Base-by-base conservation (phyloP, 75 land plant genomes). In the Sequoia sempervirens region DNA sequence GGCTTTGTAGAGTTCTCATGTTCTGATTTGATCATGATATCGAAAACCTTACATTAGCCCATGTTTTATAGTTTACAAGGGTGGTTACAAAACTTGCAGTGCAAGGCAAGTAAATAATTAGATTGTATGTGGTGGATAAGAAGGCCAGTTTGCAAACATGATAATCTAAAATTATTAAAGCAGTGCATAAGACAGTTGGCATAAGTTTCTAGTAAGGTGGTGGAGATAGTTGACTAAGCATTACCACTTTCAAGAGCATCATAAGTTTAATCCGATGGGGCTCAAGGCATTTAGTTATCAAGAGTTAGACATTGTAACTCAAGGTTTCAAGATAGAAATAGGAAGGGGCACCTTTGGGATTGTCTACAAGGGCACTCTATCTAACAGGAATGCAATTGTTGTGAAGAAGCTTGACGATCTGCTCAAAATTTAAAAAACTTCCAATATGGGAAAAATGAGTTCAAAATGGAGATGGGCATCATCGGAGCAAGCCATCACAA, bases 301-400 rank as follows among this genome's bases (percentile, higher is more conserved):
- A 37, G 92, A 91, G 76, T 66, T 91, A n/a, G 81, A 83, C n/a
- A 76, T 53, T 17, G 92, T 90, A 28, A 91, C 92, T 2, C 41
- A 64, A 2, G 83, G 83, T 0, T 91, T 89, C 52, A 83, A 40
- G 36, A 34, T 68, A 56, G 36, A 83, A 69, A 32, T 91, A 0
- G 92, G 92, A 1, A 81, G 82, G 34, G 92, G 92, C 3, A 86
- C 86, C 15, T 91, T 82, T 14, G 92, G 87, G 3, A 81, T 28
- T 12, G 89, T 88, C 8, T 88, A 88, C 80, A 83, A 85, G 18
- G 89, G 86, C 28, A 43, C n/a, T 0, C 17, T 85, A 17, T 0
- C 64, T 45, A 12, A 30, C 26, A n/a, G 17, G 1, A 79, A 73
- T 4, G 32, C 38, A 20, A 54, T 87, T 12, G 90, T 88, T 10